A percentile compares a stretch with the other conserved stretches of the same genome.
Evolutionary conservation across 345 rosid species (phyloP).

Genomic region (Alliaria petiolata): DNA sequence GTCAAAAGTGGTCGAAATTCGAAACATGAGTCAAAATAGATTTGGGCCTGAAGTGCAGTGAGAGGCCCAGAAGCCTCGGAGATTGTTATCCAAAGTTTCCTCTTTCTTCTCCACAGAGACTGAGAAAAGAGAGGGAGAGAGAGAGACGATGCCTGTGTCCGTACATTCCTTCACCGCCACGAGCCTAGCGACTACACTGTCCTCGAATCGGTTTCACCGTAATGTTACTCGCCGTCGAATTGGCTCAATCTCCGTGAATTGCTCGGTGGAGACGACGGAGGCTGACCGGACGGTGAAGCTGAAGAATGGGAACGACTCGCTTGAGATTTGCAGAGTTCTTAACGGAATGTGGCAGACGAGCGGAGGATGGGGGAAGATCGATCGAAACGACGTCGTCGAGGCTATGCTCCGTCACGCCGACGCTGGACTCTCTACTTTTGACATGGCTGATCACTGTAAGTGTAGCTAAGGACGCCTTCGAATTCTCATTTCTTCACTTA

Average conservation of each 20-base stretch:
- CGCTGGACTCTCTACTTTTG: constrained; percentile 89
- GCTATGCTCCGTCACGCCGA: constrained; percentile 80
- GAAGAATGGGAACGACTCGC: constrained; percentile 76
- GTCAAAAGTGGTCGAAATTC: neutral
- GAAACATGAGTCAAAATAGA: neutral
- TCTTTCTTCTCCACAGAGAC: neutral
- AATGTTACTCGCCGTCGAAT: constrained; percentile 19
- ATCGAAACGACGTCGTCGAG: constrained; percentile 72
- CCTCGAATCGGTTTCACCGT: constrained; percentile 10
- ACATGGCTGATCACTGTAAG: constrained; percentile 97
- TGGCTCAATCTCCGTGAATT: constrained; percentile 34
- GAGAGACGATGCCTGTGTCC: constrained; percentile 33
- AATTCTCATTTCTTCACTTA: neutral
- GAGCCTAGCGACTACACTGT: constrained; percentile 27
- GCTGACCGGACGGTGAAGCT: constrained; percentile 44
- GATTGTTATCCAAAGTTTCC: constrained; percentile 7
- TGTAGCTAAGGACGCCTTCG: too few species aligned
- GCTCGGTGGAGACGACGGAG: constrained; percentile 43
- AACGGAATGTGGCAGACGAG: constrained; percentile 97
- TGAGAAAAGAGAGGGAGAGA: neutral
- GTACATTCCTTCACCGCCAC: constrained; percentile 32
- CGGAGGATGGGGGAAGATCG: constrained; percentile 89
- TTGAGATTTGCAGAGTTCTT: constrained; percentile 75
- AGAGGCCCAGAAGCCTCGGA: neutral
- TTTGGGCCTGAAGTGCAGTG: neutral